Percentiles rank a stretch among this genome's conserved stretches.
Conservation (phyloP, 352 stramenopile genomes). For the Phytophthora citrophthora region DNA sequence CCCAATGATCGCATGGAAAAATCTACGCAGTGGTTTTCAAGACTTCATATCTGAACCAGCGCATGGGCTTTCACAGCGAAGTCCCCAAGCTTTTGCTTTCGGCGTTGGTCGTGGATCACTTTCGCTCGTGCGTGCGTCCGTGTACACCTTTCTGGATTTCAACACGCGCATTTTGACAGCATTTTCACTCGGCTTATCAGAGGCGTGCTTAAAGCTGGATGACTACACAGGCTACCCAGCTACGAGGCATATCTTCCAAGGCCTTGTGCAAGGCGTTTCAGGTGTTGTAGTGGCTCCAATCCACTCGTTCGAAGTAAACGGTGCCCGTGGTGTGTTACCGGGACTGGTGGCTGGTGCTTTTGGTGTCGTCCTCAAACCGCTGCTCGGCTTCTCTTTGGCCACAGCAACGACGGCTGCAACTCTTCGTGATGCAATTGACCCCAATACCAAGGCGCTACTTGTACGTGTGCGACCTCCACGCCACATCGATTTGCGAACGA, state of each 20-base stretch:
- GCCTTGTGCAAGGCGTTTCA: constrained; percentile 84
- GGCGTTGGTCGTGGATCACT: constrained; percentile 82
- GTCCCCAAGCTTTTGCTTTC: constrained; percentile 78
- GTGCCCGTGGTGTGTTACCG: constrained; percentile 75
- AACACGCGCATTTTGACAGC: constrained; percentile 87
- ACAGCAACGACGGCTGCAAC: constrained; percentile 75
- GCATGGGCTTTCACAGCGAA: constrained; percentile 80
- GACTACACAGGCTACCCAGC: constrained; percentile 89
- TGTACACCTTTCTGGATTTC: constrained; percentile 90
- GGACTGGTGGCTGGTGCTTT: constrained; percentile 82
- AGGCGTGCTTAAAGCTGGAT: constrained; percentile 87
- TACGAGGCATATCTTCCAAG: constrained; percentile 89
- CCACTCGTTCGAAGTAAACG: constrained; percentile 82
- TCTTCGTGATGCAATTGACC: constrained; percentile 80
- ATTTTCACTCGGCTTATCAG: constrained; percentile 79
- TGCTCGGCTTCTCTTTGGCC: constrained; percentile 79
- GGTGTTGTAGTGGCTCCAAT: constrained; percentile 87
- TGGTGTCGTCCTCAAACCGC: constrained; percentile 82
- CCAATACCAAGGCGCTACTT: constrained; percentile 81
- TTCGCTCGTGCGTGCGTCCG: constrained; percentile 81
- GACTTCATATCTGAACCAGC: constrained; percentile 86
- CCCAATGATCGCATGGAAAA: constrained; percentile 90
- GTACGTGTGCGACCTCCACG: constrained; percentile 79
- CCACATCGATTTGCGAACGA: constrained; percentile 83
- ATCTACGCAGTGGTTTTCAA: constrained; percentile 78